Percentiles rank a stretch among this genome's conserved stretches.
phyloP scores from a whole-genome alignment of 352 stramenopile genomes.

The Halophytophthora batemanensis region DNA sequence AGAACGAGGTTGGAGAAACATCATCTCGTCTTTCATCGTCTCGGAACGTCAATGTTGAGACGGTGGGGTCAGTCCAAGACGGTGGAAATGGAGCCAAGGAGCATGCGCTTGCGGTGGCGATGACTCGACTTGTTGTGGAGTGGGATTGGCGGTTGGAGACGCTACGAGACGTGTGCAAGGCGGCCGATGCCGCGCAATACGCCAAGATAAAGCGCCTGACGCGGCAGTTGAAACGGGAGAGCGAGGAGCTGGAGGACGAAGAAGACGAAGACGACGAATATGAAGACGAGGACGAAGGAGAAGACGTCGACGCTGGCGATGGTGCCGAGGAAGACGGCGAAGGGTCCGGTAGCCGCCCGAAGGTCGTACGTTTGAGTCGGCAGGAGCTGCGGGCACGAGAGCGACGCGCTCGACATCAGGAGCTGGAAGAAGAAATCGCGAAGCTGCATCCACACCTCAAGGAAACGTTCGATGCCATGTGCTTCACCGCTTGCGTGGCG shows the following conservation, averaged over 20 bases:
- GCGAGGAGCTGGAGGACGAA: conserved; percentile 22
- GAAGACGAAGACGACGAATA: conserved; percentile 21
- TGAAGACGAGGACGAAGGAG: no score
- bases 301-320: conserved; percentile 14
- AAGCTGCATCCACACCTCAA: conserved; percentile 28
- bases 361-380: no score
- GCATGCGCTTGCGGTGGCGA: neutral
- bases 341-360: no score
- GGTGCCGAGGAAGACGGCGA: neutral
- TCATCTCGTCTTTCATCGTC: no score
- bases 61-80: neutral
- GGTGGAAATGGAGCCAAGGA: no score
- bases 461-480: conserved; percentile 27
- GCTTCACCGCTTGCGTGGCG: conserved; percentile 23
- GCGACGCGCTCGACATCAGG: conserved; percentile 12
- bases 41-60: no score
- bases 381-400: conserved; percentile 7
- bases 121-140: neutral
- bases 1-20: no score
- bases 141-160: conserved; percentile 38
- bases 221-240: conserved; percentile 14
- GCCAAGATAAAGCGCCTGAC: conserved; percentile 14
- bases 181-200: conserved; percentile 25
- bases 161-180: conserved; percentile 20
- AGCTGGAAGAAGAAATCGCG: conserved; percentile 16